Evolutionary conservation across 2,329 filamentous ascomycete genomes (phyloP).

Genomic region (Dothideomycetes sp.): DNA sequence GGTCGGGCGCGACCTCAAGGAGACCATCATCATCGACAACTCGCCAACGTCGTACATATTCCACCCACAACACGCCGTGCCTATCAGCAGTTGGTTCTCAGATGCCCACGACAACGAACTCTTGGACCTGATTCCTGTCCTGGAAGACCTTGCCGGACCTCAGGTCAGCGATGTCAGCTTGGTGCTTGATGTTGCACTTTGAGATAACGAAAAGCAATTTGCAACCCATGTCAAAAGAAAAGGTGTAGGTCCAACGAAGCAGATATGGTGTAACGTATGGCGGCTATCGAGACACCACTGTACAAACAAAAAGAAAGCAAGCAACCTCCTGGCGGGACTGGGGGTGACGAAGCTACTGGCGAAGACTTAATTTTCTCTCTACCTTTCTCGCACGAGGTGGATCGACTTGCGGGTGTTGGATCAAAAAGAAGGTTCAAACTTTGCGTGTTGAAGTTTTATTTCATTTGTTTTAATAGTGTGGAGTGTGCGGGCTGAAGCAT

Average conservation of each 20-base stretch:
- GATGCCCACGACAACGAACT: constrained; percentile 99
- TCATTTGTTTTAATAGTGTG: constrained; percentile 9
- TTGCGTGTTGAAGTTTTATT: constrained; percentile 4
- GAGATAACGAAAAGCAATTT: background rate
- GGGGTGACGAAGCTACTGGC: constrained; percentile 6
- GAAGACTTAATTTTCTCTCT: constrained; percentile 12
- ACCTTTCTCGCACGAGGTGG: constrained; percentile 4
- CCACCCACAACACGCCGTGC: constrained; percentile 96
- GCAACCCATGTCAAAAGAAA: too few species aligned
- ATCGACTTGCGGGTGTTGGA: constrained; percentile 9
- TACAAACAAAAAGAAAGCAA: constrained; percentile 12
- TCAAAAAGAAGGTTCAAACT: constrained; percentile 1
- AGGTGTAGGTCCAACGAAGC: too few species aligned
- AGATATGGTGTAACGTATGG: too few species aligned
- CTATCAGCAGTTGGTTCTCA: constrained; percentile 99
- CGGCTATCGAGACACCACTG: too few species aligned
- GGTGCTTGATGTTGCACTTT: constrained; percentile 76
- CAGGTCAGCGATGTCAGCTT: constrained; percentile 94
- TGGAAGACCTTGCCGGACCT: constrained; percentile 84
- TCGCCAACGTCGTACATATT: constrained; percentile 99
- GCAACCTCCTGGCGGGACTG: constrained; percentile 10
- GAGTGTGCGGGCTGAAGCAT: constrained; percentile 5
- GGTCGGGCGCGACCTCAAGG: constrained; percentile 86
- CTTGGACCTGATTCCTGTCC: constrained; percentile 91
- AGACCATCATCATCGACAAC: constrained; percentile 99